Evolutionary conservation across 352 stramenopile genomes (phyloP).

Genomic region (Globisporangium spinosum): DNA sequence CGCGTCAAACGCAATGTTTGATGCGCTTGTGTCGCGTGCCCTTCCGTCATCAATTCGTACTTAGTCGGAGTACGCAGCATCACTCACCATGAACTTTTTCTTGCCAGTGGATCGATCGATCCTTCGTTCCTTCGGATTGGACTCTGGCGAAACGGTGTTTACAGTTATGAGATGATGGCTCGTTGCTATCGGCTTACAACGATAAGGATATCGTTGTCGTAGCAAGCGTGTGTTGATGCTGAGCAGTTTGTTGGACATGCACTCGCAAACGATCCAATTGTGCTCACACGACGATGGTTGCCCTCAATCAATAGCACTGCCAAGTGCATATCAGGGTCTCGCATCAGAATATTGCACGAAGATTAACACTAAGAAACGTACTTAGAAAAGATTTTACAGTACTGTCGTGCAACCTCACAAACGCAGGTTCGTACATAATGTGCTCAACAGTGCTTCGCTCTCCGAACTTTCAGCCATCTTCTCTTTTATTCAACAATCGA

Average conservation of each 20-base stretch:
- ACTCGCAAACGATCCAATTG: neutral
- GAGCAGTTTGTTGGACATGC: neutral
- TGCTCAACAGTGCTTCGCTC: neutral
- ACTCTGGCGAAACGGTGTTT: neutral
- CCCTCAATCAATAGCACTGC: too few species aligned
- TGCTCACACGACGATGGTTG: too few species aligned
- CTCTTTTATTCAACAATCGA: too few species aligned
- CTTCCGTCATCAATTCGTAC: constrained; percentile 6
- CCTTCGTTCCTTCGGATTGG: neutral
- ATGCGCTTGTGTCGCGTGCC: neutral
- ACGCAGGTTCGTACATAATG: neutral
- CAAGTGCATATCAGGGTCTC: neutral
- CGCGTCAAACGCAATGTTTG: neutral
- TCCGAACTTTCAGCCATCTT: neutral
- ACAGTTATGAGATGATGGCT: neutral
- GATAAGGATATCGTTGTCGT: too few species aligned
- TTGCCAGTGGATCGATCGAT: neutral
- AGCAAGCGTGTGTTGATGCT: neutral
- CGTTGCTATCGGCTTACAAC: neutral
- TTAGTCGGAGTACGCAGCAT: neutral
- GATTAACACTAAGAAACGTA: neutral
- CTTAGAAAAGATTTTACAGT: neutral
- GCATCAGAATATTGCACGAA: neutral
- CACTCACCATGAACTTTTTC: neutral
- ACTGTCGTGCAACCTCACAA: neutral